phyloP scores from a whole-genome alignment of 2,329 filamentous ascomycete genomes.

The Chalaropsis thielavioides region DNA sequence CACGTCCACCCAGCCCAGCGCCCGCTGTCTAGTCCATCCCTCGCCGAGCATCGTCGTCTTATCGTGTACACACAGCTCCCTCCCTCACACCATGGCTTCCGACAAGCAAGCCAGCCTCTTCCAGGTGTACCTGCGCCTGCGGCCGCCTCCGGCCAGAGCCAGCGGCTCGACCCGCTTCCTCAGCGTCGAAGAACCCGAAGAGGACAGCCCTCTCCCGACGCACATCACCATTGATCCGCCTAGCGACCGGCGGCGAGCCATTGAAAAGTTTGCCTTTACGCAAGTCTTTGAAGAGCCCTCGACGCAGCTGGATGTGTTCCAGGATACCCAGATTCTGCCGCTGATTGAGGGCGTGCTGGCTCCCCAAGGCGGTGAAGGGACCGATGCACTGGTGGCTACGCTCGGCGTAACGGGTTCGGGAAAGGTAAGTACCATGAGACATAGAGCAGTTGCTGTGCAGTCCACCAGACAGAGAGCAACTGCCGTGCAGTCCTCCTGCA shows the following conservation, averaged over 20 bases:
- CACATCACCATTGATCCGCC: conserved; percentile 69
- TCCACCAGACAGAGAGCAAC: background rate
- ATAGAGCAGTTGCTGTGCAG: background rate
- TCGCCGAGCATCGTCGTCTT: background rate
- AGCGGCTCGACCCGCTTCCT: conserved; percentile 53
- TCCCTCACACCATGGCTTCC: background rate
- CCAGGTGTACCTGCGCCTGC: conserved; percentile 78
- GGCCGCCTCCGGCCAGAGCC: conserved; percentile 36
- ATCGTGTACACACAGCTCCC: background rate
- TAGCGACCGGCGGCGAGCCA: conserved; percentile 69
- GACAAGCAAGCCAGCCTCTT: conserved; percentile 45
- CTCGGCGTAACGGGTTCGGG: conserved; percentile 89
- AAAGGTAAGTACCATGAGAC: conserved; percentile 48
- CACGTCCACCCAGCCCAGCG: background rate
- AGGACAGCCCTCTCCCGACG: conserved; percentile 32
- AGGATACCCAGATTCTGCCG: conserved; percentile 57
- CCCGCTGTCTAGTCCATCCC: background rate
- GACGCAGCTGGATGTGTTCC: conserved; percentile 73
- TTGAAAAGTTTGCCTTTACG: conserved; percentile 92
- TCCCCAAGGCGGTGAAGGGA: conserved; percentile 55
- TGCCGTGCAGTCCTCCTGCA: background rate
- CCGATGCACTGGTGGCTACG: conserved; percentile 81
- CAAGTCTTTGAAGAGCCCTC: conserved; percentile 80
- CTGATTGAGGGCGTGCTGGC: conserved; percentile 66
- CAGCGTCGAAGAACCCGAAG: conserved; percentile 49